A percentile compares a stretch with the other conserved stretches of the same genome.
These are phyloP conservation scores for Pseudogymnoascus verrucosus DNA, from an alignment of 2,329 filamentous ascomycete species.

Conservation along the genomic window DNA sequence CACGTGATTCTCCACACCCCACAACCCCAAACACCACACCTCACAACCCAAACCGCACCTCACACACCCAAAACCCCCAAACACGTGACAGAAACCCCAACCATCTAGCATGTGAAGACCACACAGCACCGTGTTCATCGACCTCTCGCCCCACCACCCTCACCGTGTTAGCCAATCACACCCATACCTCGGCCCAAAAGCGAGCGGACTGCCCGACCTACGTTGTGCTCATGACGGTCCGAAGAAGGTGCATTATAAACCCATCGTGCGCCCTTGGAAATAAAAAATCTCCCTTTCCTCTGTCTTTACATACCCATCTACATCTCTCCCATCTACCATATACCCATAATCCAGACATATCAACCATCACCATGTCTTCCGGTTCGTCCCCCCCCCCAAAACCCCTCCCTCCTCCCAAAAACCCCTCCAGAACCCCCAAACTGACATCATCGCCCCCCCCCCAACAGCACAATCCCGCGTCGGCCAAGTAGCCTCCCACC, in stretches of 20 bases:
- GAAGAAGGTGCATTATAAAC: background rate
- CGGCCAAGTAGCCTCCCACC: conserved; percentile 53
- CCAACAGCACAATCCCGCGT: conserved; percentile 26
- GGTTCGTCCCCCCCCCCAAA: conserved; percentile 5
- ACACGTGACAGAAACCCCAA: background rate
- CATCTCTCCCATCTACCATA: background rate
- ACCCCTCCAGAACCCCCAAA: background rate
- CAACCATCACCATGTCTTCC: conserved; percentile 10
- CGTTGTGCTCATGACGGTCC: background rate
- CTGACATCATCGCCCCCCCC: background rate
- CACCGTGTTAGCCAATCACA: background rate
- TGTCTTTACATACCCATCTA: background rate
- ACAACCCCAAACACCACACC: background rate
- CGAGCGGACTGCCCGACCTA: background rate
- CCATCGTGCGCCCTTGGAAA: background rate
- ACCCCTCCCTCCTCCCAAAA: background rate
- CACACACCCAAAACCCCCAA: background rate
- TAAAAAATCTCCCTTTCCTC: background rate
- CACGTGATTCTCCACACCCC: background rate
- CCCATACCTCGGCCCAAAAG: conserved; percentile 4
- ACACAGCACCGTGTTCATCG: background rate
- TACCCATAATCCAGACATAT: background rate
- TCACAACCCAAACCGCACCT: background rate
- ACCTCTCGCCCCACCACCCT: background rate
- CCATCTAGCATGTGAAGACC: background rate